These are phyloP conservation scores for Hypomontagnella submonticulosa DNA, from an alignment of 495 filamentous ascomycete genomes.

Conservation along the genomic window DNA sequence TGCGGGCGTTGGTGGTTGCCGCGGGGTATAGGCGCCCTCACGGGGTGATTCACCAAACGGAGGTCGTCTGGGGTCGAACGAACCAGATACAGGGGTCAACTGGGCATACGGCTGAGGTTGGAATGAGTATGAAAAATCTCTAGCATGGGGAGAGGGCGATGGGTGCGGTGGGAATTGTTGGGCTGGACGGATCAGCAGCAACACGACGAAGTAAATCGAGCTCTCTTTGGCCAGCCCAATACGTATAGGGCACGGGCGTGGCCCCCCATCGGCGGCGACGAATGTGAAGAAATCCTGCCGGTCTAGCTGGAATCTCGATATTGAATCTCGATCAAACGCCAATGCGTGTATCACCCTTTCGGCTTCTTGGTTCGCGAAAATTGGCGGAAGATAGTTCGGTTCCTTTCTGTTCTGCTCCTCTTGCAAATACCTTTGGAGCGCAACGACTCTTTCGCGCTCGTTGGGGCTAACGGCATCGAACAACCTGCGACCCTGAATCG, in stretches of 20 bases:
- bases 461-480: slow-evolving; percentile 58
- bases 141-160: slow-evolving; percentile 59
- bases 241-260: slow-evolving; percentile 54
- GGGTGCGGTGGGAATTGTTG: slow-evolving; percentile 52
- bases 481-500: slow-evolving; percentile 56
- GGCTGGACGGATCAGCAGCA: slow-evolving; percentile 50
- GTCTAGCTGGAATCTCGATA: slow-evolving; percentile 56
- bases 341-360: slow-evolving; percentile 61
- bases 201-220: slow-evolving; percentile 64
- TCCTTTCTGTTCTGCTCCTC: slow-evolving; percentile 62
- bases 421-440: slow-evolving; percentile 58
- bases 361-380: slow-evolving; percentile 59
- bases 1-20: slow-evolving; percentile 49
- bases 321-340: slow-evolving; percentile 58
- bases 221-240: slow-evolving; percentile 63
- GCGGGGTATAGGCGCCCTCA: slow-evolving; percentile 45
- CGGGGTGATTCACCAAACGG: slow-evolving; percentile 51
- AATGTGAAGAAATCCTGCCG: slow-evolving; percentile 64
- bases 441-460: slow-evolving; percentile 63
- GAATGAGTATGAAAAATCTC: slow-evolving; percentile 59
- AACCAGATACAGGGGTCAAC: slow-evolving; percentile 55
- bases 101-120: slow-evolving; percentile 56
- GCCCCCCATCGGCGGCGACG: slow-evolving; percentile 57
- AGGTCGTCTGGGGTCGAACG: slow-evolving; percentile 55
- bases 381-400: slow-evolving; percentile 67